Evolutionary conservation across 208 protist species (phyloP), one percentile per base, ranked within the genome.

Genomic region (Wallacemonas sp.): DNA sequence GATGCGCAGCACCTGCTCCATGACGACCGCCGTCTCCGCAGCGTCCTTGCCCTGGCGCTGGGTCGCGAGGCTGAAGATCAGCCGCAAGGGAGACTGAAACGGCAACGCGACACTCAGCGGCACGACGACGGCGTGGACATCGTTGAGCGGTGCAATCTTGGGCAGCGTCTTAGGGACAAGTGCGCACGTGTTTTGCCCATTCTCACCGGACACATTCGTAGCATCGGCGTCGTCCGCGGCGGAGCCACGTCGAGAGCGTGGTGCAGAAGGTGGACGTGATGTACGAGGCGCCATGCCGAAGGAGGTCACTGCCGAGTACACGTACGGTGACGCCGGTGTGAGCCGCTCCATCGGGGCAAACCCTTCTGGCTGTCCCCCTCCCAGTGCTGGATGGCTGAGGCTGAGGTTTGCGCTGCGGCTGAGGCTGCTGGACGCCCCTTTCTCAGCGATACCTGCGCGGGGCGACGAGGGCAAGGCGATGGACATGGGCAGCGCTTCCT

Each of bases 381-480:
- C n/a, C 5, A 11, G 42, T 21, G 42, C n/a, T 8, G 42, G 15
- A n/a, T 6, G 24, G 14, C 4, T 33, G n/a, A 34, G 47, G 11
- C 47, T 55, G 26, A 26, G 21, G n/a, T 27, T 55, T 6, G 14
- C 47, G 44, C 44, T 11, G 44, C 24, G 15, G 44, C 19, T 11
- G n/a, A n/a, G n/a, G n/a, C n/a, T n/a, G n/a, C n/a, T n/a, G n/a
- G n/a, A n/a, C n/a, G n/a, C n/a, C n/a, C n/a, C n/a, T n/a, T n/a
- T n/a, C n/a, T n/a, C n/a, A n/a, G n/a, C n/a, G n/a, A n/a, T n/a
- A n/a, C n/a, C n/a, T n/a, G n/a, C n/a, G n/a, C n/a, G n/a, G n/a
- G n/a, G n/a, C n/a, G n/a, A n/a, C n/a, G n/a, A n/a, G n/a, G 51
- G 51, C 51, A 58, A n/a, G 15, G 51, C 51, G 24, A 58, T 58